Base-by-base conservation (phyloP, 192 early-diverging fungal genomes). In the Phlyctochytrium planicorne region DNA sequence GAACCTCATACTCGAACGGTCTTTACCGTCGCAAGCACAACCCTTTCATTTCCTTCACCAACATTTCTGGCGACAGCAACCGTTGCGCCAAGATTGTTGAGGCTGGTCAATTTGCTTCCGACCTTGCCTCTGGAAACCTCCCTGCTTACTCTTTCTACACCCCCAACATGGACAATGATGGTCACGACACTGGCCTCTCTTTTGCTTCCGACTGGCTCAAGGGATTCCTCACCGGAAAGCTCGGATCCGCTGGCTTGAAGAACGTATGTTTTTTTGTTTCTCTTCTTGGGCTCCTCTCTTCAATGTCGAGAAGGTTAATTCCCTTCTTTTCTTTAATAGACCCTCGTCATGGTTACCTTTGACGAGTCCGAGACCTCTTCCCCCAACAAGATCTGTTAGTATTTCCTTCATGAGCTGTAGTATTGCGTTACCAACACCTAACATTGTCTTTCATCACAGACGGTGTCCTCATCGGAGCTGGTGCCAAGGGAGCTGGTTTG, bases 1-100 rank as follows among this genome's bases (percentile, higher is more conserved):
- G 37, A 32, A 40, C 74, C 50, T 60, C 23, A 24, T 25, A 34
- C 60, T 12, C 3, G 3, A 10, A 10, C 34, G 66, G 75, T 31
- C 37, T 80, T 16, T 87, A 88, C 75, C 66, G 71, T 60, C 76
- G 90, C 60, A 92, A 91, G 70, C 90, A 92, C 75, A 89, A 89
- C 69, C 90, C 90, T 6, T 90, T 92, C 68, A 80, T 88, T 40
- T 57, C 55, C 55, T 57, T 20, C 65, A 78, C 65, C 53, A 72
- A 70, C 37, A 86, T 92, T 60, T 24, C 34, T 24, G 68, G 32
- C 35, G 83, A 89, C 73, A n/a, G 81, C 6, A 65, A 81, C 29
- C 75, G 85, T 17, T 89, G 88, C 70, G 79, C 80, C 52, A 89
- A 87, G 2, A 82, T 91, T 56, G 89, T 90, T 12, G 71, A 71